phyloP scores from a whole-genome alignment of 441 rosid species.

The Pelargonium exstipulatum region DNA sequence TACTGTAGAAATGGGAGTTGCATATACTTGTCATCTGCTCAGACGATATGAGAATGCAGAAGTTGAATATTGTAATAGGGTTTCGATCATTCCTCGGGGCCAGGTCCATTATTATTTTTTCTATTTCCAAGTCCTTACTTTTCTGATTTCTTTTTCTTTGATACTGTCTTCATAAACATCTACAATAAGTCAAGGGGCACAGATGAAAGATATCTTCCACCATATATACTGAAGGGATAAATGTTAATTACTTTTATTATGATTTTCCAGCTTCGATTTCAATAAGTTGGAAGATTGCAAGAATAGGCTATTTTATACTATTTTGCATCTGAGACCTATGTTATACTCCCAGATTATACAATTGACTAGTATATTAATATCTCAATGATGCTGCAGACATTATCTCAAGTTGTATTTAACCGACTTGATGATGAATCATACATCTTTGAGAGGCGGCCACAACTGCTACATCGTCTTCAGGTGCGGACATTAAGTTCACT shows the following conservation, averaged over 20 bases:
- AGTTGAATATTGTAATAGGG: slow-evolving; percentile 77
- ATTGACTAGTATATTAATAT: slow-evolving; percentile 1
- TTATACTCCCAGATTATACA: too few relatives aligned
- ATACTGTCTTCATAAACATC: too few relatives aligned
- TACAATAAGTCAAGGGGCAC: too few relatives aligned
- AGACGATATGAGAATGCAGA: slow-evolving; percentile 66
- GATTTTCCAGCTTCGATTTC: too few relatives aligned
- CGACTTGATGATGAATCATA: slow-evolving; percentile 85
- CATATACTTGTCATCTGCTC: slow-evolving; percentile 76
- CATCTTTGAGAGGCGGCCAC: slow-evolving; percentile 86
- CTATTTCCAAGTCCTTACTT: slow-evolving; percentile 23
- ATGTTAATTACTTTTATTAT: too few relatives aligned
- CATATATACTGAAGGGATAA: too few relatives aligned
- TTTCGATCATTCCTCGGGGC: slow-evolving; percentile 86
- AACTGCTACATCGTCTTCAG: slow-evolving; percentile 89
- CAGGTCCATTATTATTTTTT: slow-evolving; percentile 41
- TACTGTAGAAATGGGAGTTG: slow-evolving; percentile 81
- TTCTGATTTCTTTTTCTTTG: neutral
- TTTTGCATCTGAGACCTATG: too few relatives aligned
- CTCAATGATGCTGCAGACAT: slow-evolving; percentile 42
- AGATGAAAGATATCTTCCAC: too few relatives aligned
- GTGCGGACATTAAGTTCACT: slow-evolving; percentile 31
- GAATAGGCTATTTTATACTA: too few relatives aligned
- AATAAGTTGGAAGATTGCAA: too few relatives aligned
- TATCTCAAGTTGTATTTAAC: slow-evolving; percentile 76